These are phyloP conservation scores for Trichophyton benhamiae DNA, from an alignment of 2,329 filamentous ascomycete species.

Conservation along the genomic window DNA sequence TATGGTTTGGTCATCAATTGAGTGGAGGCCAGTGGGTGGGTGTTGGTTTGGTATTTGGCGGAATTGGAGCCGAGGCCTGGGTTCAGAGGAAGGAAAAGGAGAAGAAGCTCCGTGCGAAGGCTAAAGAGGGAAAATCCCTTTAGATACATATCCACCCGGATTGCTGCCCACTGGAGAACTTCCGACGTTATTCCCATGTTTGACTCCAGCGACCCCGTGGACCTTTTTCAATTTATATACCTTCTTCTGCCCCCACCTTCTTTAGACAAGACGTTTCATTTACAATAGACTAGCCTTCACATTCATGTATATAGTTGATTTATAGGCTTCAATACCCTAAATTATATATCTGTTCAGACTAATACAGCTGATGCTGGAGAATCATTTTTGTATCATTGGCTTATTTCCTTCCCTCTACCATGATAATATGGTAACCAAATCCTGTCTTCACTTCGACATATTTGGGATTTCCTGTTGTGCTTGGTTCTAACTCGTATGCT, in stretches of 20 bases:
- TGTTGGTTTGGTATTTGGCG: constrained; percentile 84
- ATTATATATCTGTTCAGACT: not conserved
- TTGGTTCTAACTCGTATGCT: constrained; percentile 50
- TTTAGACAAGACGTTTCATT: not conserved
- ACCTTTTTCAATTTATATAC: not conserved
- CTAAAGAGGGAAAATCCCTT: constrained; percentile 15
- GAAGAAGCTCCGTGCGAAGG: constrained; percentile 58
- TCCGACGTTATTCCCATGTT: not conserved
- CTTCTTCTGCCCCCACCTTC: not conserved
- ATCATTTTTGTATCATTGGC: not conserved
- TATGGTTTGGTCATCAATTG: constrained; percentile 84
- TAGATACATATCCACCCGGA: not conserved
- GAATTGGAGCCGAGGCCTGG: constrained; percentile 78
- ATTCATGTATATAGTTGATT: constrained; percentile 3
- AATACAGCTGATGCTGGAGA: not conserved
- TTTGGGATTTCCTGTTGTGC: constrained; percentile 49
- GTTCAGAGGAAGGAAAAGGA: constrained; percentile 74
- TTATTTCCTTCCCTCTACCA: constrained; percentile 53
- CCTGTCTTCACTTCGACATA: constrained; percentile 50
- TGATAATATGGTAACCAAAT: constrained; percentile 57
- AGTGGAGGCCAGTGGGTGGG: constrained; percentile 87
- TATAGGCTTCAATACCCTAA: not conserved
- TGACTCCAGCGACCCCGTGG: not conserved
- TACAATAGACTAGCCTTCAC: not conserved
- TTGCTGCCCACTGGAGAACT: not conserved